phyloP scores from a whole-genome alignment of 2,329 filamentous ascomycete species.

The Pseudogymnoascus sp. region DNA sequence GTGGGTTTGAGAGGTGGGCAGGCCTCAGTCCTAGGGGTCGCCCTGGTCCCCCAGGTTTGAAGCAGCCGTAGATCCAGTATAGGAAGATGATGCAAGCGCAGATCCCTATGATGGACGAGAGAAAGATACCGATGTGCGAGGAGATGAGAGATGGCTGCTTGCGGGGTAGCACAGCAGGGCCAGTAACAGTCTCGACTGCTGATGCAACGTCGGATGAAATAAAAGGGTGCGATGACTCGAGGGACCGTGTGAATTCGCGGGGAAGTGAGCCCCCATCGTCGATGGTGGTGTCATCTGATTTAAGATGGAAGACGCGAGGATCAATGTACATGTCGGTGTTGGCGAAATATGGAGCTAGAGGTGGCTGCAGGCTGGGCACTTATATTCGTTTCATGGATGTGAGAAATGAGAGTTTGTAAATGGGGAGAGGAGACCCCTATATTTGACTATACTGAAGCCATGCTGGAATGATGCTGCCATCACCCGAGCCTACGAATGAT shows the following conservation, averaged over 20 bases:
- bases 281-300: not conserved
- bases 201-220: not conserved
- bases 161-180: not conserved
- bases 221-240: not conserved
- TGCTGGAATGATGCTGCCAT: not conserved
- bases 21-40: not conserved
- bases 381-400: not conserved
- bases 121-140: slow-evolving; percentile 7
- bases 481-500: not conserved
- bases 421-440: not conserved
- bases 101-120: not conserved
- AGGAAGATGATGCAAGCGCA: not conserved
- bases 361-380: not conserved
- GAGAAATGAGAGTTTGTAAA: not conserved
- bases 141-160: not conserved
- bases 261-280: not conserved
- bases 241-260: not conserved
- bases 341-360: not conserved
- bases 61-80: not conserved
- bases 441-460: not conserved
- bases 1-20: not conserved
- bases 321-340: not conserved
- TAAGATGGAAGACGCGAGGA: not conserved
- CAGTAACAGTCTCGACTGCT: not conserved
- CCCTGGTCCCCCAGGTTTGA: not conserved